Evolutionary conservation across 345 rosid species (phyloP).

Genomic region (Salix brachista): DNA sequence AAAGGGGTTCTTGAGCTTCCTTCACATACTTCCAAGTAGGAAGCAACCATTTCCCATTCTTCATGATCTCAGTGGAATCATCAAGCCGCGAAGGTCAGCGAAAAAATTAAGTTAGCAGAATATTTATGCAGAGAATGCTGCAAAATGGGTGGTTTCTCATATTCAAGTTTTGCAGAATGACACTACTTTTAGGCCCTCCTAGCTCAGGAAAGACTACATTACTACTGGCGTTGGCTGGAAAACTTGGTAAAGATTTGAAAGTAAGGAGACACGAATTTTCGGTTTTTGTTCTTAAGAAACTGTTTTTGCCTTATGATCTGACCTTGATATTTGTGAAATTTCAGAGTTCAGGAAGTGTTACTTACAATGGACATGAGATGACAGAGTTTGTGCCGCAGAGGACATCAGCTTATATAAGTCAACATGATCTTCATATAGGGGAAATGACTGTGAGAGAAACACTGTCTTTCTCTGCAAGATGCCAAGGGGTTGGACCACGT

Average conservation of each 20-base stretch:
- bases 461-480: constrained; percentile 55
- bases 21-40: constrained; percentile 48
- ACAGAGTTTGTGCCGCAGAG: constrained; percentile 62
- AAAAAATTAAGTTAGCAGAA: not conserved
- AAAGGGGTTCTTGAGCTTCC: constrained; percentile 42
- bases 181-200: constrained; percentile 61
- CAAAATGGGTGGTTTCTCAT: not conserved
- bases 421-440: constrained; percentile 54
- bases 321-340: not conserved
- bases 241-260: constrained; percentile 47
- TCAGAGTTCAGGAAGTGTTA: constrained; percentile 56
- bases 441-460: constrained; percentile 73
- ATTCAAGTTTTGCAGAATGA: constrained; percentile 37
- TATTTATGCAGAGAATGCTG: not conserved
- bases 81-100: constrained; percentile 46
- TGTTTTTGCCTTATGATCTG: not conserved
- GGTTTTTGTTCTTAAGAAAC: not conserved
- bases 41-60: constrained; percentile 46
- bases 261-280: constrained; percentile 20
- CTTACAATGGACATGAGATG: constrained; percentile 61
- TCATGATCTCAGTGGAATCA: constrained; percentile 46
- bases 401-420: constrained; percentile 58
- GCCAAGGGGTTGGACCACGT: constrained; percentile 63
- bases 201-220: constrained; percentile 59
- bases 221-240: constrained; percentile 53